phyloP scores from a whole-genome alignment of 495 filamentous ascomycete species.

The Hyaloscypha hepaticicola region DNA sequence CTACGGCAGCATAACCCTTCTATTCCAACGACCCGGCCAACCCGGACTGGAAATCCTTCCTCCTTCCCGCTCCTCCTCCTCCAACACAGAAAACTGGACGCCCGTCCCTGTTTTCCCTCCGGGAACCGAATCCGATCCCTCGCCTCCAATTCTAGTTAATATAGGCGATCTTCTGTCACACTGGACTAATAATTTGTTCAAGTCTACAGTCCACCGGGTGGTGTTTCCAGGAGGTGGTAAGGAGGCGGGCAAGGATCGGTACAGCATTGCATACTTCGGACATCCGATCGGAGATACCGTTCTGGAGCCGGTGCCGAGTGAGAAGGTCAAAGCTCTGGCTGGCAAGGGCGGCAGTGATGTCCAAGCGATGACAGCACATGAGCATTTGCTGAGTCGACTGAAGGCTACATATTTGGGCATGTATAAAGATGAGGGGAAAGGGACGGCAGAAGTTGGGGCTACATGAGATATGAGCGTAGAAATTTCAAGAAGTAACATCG shows the following conservation, averaged over 20 bases:
- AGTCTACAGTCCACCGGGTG: conserved; percentile 86
- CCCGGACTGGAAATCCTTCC: conserved; percentile 84
- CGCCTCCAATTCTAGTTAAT: conserved; percentile 84
- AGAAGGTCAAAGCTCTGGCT: conserved; percentile 40
- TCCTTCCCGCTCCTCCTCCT: conserved; percentile 28
- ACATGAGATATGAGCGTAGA: no score
- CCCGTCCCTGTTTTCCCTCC: conserved; percentile 61
- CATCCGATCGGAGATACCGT: conserved; percentile 75
- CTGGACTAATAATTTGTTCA: conserved; percentile 85
- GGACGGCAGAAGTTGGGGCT: background rate
- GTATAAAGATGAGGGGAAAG: conserved; percentile 25
- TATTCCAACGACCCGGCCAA: conserved; percentile 82
- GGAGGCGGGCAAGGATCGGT: conserved; percentile 58
- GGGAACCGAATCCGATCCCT: conserved; percentile 49
- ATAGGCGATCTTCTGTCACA: conserved; percentile 88
- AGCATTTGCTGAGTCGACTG: conserved; percentile 76
- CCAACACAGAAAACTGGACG: conserved; percentile 44
- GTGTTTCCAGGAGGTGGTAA: conserved; percentile 61
- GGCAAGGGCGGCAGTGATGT: conserved; percentile 38
- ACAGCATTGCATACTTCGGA: conserved; percentile 89
- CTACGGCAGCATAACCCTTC: conserved; percentile 82
- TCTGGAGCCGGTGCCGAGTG: conserved; percentile 74
- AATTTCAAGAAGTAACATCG: no score
- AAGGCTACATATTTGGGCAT: conserved; percentile 65
- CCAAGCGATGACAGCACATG: conserved; percentile 69